These are phyloP conservation scores for Wilcoxina mikolae DNA, from an alignment of 495 filamentous ascomycete genomes.

Conservation along the genomic window DNA sequence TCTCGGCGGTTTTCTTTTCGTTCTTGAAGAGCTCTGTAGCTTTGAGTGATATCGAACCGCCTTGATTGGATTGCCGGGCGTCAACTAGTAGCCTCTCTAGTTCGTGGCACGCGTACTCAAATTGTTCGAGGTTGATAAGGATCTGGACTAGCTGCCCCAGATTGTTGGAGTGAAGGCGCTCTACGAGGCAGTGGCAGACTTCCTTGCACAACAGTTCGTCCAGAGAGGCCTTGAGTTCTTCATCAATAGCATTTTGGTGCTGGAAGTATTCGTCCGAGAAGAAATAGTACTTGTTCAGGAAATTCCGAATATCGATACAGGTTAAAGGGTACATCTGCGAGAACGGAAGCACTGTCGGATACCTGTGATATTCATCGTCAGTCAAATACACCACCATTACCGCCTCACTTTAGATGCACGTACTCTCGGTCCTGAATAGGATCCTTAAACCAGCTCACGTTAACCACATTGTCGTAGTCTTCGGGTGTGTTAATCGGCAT, in stretches of 20 bases:
- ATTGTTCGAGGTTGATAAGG: conserved; percentile 91
- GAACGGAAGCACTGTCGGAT: conserved; percentile 82
- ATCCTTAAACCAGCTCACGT: conserved; percentile 55
- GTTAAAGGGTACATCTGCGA: conserved; percentile 98
- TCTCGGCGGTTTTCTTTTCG: conserved; percentile 91
- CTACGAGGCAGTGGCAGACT: conserved; percentile 78
- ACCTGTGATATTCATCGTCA: conserved; percentile 38
- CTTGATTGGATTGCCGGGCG: conserved; percentile 61
- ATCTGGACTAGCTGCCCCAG: conserved; percentile 97
- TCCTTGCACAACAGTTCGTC: conserved; percentile 81
- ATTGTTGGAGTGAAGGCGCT: conserved; percentile 67
- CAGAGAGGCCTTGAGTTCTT: conserved; percentile 61
- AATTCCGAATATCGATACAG: conserved; percentile 94
- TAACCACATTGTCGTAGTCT: conserved; percentile 88
- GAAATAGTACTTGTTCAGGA: conserved; percentile 89
- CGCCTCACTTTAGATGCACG: not conserved
- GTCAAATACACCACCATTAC: not conserved
- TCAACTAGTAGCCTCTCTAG: conserved; percentile 69
- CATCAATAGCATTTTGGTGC: conserved; percentile 70
- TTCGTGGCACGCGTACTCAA: conserved; percentile 80
- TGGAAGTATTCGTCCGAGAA: conserved; percentile 92
- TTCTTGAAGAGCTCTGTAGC: conserved; percentile 74
- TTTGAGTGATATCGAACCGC: conserved; percentile 50
- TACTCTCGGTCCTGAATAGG: conserved; percentile 16
- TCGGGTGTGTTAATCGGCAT: conserved; percentile 85